These are phyloP conservation scores for Globisporangium acanthophoron DNA, from an alignment of 352 stramenopile genomes.

Conservation along the genomic window DNA sequence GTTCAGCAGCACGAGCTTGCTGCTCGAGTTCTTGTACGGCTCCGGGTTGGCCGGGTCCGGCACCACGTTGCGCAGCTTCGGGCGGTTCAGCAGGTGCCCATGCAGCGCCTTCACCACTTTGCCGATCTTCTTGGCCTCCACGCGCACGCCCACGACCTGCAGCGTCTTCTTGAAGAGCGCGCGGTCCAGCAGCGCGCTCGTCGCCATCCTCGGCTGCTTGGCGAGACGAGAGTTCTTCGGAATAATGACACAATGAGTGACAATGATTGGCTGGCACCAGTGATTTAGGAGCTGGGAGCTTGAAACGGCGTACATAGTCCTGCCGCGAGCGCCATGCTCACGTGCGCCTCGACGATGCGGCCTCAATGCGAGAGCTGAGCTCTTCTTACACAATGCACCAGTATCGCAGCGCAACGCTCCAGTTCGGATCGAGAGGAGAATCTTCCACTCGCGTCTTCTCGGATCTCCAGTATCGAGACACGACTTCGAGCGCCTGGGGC, in stretches of 20 bases:
- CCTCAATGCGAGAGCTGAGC: no score
- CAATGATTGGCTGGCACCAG: no score
- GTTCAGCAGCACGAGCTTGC: constrained; percentile 68
- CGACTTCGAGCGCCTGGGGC: no score
- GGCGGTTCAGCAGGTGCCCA: constrained; percentile 64
- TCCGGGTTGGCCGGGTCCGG: constrained; percentile 55
- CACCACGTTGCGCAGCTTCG: constrained; percentile 72
- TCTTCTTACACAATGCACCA: no score
- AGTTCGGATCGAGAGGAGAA: neutral
- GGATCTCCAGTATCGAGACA: neutral
- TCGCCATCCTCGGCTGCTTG: constrained; percentile 6
- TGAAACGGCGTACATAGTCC: neutral
- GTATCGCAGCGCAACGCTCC: no score
- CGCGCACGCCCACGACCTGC: constrained; percentile 60
- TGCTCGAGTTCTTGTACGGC: constrained; percentile 54
- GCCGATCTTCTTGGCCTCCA: constrained; percentile 79
- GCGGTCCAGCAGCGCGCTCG: constrained; percentile 49
- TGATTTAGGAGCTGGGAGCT: neutral
- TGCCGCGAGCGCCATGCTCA: neutral
- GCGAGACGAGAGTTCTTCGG: no score
- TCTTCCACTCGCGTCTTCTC: neutral
- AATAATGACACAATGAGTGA: no score
- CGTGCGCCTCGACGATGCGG: no score
- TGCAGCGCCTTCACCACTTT: constrained; percentile 65
- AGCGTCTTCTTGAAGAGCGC: constrained; percentile 67